Base-by-base conservation (phyloP, 371 early-diverging fungal genomes). In the Lichtheimia ornata region DNA sequence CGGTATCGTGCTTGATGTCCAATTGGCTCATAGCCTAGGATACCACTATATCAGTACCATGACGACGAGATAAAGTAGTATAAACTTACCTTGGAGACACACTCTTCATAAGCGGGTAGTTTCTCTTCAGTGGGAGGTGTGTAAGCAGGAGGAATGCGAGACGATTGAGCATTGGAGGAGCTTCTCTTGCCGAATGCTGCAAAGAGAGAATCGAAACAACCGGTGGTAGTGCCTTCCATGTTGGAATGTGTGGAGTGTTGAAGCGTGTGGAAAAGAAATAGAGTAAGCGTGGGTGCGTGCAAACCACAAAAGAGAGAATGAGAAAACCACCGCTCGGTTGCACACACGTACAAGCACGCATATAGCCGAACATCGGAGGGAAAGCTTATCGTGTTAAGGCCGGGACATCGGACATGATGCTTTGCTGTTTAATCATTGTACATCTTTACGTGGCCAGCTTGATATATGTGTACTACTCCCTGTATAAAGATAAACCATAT, bases 71-170 rank as follows among this genome's bases (percentile, higher is more conserved):
- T 47, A 20, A 14, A 17, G 1, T 0, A 1, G 6, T 49, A 22
- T 49, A n/a, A 7, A 18, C 54, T 20, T 62, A 58, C 69, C 54
- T 64, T 60, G 44, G 69, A 53, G 7, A 69, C 62, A 50, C 69
- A 64, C 41, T 69, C 69, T 15, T 69, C 69, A 42, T 69, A 69
- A 49, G 69, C 64, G 20, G 69, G 69, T 14, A 69, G 50, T 53
- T 65, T 65, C 58, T 65, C 66, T 41, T 50, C 42, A 27, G 55
- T 18, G 13, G 58, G 56, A 35, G 65, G 50, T 14, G 41, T 42
- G 7, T 13, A 28, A 24, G 35, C 49, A 18, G 59, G 49, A 53
- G 43, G 30, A 20, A 30, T 43, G 41, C 49, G 35, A 41, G 53
- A 7, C 22, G 52, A 30, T 35, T 52, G 51, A 35, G 35, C 35